A percentile compares a stretch with the other conserved stretches of the same genome.
phyloP scores from a whole-genome alignment of 2,329 filamentous ascomycete genomes.

The Hymenoscyphus repandus region DNA sequence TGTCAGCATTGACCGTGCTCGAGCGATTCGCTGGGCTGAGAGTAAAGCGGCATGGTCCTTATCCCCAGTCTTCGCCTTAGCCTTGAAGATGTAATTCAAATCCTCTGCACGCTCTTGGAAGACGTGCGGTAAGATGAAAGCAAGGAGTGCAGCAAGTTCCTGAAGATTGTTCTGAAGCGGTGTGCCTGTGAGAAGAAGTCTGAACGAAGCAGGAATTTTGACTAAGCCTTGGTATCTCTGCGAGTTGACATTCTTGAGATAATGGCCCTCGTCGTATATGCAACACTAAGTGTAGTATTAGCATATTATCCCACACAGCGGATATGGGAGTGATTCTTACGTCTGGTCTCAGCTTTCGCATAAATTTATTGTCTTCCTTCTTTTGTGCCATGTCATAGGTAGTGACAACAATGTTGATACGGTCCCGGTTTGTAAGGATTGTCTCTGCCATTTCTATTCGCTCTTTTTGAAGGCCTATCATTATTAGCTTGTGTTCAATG shows the following conservation, averaged over 20 bases:
- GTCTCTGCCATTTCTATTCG: conserved; percentile 63
- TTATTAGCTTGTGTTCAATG: conserved; percentile 2
- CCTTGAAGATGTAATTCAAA: conserved; percentile 82
- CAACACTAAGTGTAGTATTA: conserved; percentile 25
- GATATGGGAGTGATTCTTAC: conserved; percentile 29
- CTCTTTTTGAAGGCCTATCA: conserved; percentile 56
- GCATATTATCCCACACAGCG: not conserved
- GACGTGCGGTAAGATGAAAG: conserved; percentile 86
- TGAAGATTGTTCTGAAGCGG: conserved; percentile 92
- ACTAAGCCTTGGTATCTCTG: conserved; percentile 75
- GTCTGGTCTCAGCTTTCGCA: conserved; percentile 50
- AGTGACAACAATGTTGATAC: conserved; percentile 67
- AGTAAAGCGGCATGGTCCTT: conserved; percentile 76
- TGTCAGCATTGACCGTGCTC: conserved; percentile 86
- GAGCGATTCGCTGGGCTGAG: conserved; percentile 78
- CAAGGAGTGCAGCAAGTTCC: conserved; percentile 83
- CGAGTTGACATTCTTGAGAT: conserved; percentile 82
- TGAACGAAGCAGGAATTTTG: conserved; percentile 73
- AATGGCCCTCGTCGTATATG: conserved; percentile 93
- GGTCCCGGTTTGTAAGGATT: conserved; percentile 57
- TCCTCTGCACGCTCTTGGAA: conserved; percentile 74
- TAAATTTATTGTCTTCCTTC: conserved; percentile 56
- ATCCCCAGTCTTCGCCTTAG: conserved; percentile 80
- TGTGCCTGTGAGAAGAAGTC: conserved; percentile 82
- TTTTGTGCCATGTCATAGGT: conserved; percentile 61